Evolutionary conservation across 192 early-diverging fungal genomes (phyloP).

Genomic region (Backusella circina): DNA sequence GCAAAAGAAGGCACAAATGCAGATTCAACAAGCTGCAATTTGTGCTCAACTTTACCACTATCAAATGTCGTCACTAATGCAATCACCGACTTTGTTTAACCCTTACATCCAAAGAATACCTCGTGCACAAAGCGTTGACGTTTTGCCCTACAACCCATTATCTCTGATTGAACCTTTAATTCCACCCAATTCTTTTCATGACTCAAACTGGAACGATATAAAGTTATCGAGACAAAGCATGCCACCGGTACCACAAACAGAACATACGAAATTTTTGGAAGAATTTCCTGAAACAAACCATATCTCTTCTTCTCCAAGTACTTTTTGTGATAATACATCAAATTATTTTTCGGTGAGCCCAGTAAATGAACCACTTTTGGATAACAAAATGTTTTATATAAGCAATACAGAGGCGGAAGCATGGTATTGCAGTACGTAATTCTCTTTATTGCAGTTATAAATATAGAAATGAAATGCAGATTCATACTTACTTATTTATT

Average conservation of each 20-base stretch:
- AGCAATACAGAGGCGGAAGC: background rate
- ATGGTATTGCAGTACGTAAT: background rate
- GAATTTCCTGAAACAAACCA: background rate
- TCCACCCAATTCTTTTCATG: background rate
- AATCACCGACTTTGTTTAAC: background rate
- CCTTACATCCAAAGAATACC: no score
- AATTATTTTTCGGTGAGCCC: background rate
- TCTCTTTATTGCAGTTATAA: background rate
- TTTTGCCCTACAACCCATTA: background rate
- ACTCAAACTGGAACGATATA: background rate
- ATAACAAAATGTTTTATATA: background rate
- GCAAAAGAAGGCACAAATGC: conserved; percentile 23
- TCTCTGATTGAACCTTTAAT: background rate
- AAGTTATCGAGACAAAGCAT: background rate
- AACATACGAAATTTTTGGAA: background rate
- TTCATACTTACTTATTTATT: background rate
- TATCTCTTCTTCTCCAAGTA: background rate
- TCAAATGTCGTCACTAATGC: background rate
- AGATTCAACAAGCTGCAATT: conserved; percentile 18
- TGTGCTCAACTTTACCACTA: conserved; percentile 23
- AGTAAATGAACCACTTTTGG: background rate
- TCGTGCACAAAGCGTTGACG: background rate
- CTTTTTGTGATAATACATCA: background rate
- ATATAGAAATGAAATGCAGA: background rate
- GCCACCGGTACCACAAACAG: background rate